phyloP scores from a whole-genome alignment of 148 eudicot species.

The Vaccinium macrocarpon region DNA sequence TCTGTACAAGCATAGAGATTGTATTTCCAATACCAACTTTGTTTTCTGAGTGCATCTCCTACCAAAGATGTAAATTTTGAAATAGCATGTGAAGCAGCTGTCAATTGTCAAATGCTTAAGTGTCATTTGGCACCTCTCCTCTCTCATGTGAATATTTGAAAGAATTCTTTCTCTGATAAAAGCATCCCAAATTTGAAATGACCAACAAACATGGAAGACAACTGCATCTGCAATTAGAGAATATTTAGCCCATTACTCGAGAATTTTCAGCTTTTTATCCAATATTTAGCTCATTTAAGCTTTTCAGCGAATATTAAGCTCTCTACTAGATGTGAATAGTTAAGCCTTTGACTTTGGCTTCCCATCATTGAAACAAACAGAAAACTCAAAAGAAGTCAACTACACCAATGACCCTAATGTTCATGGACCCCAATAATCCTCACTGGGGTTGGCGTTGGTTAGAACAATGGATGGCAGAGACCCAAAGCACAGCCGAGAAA shows the following conservation, averaged over 20 bases:
- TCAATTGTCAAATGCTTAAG: too few relatives aligned
- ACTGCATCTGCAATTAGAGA: constrained; percentile 38
- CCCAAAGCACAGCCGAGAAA: constrained; percentile 37
- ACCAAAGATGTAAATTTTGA: neutral
- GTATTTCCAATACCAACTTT: too few relatives aligned
- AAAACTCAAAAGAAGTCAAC: constrained; percentile 80
- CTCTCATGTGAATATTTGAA: neutral
- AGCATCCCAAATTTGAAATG: constrained; percentile 15
- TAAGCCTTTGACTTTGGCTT: neutral
- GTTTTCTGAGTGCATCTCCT: neutral
- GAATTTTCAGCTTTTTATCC: neutral
- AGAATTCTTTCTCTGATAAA: neutral
- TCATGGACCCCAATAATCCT: constrained; percentile 75
- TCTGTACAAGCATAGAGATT: neutral
- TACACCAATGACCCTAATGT: constrained; percentile 54
- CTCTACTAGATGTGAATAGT: neutral
- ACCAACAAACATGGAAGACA: constrained; percentile 79
- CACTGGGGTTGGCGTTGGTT: constrained; percentile 99
- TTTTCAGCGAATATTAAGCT: neutral
- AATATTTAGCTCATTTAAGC: too few relatives aligned
- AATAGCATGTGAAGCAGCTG: too few relatives aligned
- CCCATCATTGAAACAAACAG: constrained; percentile 40
- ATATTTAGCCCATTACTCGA: neutral
- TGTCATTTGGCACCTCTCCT: too few relatives aligned
- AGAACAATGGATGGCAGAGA: constrained; percentile 88